Evolutionary conservation across 2,329 filamentous ascomycete species (phyloP).

Genomic region (Colletotrichum sp.): DNA sequence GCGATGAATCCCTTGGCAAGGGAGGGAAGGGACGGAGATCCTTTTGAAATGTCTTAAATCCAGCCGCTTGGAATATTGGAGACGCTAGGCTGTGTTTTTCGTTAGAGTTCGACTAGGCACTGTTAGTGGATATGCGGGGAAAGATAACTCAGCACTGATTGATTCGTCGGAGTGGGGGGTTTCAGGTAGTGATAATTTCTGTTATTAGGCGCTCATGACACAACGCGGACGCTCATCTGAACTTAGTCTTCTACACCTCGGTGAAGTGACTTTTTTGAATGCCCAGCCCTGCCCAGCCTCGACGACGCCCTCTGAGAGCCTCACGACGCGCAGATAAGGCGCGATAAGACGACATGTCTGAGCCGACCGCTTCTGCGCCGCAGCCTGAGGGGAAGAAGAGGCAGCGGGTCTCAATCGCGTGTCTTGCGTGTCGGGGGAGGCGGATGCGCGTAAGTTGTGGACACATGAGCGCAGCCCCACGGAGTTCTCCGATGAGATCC

Average conservation of each 20-base stretch:
- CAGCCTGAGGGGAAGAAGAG: conserved; percentile 5
- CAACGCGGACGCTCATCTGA: not conserved
- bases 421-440: conserved; percentile 19
- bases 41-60: not conserved
- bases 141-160: not conserved
- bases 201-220: not conserved
- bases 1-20: not conserved
- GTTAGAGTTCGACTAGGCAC: not conserved
- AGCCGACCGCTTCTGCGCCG: not conserved
- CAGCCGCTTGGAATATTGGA: not conserved
- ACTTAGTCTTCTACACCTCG: not conserved
- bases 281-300: not conserved
- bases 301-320: not conserved
- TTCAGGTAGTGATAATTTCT: not conserved
- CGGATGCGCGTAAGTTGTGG: conserved; percentile 17
- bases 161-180: not conserved
- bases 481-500: not conserved
- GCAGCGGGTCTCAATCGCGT: conserved; percentile 23
- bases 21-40: not conserved
- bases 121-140: not conserved
- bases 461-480: not conserved
- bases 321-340: not conserved
- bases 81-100: not conserved
- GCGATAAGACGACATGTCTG: not conserved
- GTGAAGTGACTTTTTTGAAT: not conserved